Evolutionary conservation across 768 basidiomycete genomes (phyloP).

Genomic region (Amanita fuliginea): DNA sequence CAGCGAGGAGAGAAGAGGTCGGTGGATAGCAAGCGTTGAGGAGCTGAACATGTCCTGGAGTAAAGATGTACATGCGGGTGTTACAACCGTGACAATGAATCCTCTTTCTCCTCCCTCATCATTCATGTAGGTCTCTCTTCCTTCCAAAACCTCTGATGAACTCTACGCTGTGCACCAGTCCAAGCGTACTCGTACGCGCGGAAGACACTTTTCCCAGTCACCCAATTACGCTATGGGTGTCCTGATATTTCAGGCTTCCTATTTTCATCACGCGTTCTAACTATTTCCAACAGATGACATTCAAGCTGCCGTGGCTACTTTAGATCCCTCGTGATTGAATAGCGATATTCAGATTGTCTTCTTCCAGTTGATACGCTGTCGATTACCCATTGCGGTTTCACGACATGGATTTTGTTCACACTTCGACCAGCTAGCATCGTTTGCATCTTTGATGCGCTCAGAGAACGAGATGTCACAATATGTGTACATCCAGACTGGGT

Average conservation of each 20-base stretch:
- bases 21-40: slow-evolving; percentile 84
- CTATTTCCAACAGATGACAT: not conserved
- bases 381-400: slow-evolving; percentile 65
- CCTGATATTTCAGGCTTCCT: slow-evolving; percentile 25
- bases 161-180: slow-evolving; percentile 49
- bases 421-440: slow-evolving; percentile 43
- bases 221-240: slow-evolving; percentile 39
- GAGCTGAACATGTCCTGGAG: slow-evolving; percentile 75
- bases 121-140: slow-evolving; percentile 13
- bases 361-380: slow-evolving; percentile 57
- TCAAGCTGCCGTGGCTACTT: not conserved
- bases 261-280: not conserved
- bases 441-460: slow-evolving; percentile 66
- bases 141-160: slow-evolving; percentile 25
- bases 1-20: slow-evolving; percentile 56
- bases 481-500: slow-evolving; percentile 62
- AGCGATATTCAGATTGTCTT: slow-evolving; percentile 48
- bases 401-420: slow-evolving; percentile 43
- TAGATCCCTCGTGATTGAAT: slow-evolving; percentile 23
- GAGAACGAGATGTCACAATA: slow-evolving; percentile 61
- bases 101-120: slow-evolving; percentile 4
- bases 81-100: slow-evolving; percentile 2
- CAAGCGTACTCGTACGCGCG: slow-evolving; percentile 30
- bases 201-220: slow-evolving; percentile 37
- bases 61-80: slow-evolving; percentile 57